Percentiles rank a stretch among this genome's conserved stretches.
Evolutionary conservation across 2,329 filamentous ascomycete genomes (phyloP).

Genomic region (Penicillium sp.): DNA sequence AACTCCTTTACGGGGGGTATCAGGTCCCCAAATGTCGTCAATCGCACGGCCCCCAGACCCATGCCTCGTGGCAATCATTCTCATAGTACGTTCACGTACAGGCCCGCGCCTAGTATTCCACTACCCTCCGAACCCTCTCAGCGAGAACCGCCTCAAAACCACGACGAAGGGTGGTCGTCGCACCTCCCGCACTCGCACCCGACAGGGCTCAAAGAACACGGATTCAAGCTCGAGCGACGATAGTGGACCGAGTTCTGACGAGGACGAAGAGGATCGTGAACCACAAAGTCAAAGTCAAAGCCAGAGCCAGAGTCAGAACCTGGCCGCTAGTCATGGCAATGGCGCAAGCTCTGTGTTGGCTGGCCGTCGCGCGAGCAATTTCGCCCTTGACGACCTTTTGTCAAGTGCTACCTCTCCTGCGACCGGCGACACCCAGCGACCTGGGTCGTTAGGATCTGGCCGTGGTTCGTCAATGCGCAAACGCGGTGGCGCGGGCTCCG

Average conservation of each 20-base stretch:
- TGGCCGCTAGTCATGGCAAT: constrained; percentile 16
- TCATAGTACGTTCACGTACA: constrained; percentile 74
- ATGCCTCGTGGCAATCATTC: constrained; percentile 68
- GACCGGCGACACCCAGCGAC: constrained; percentile 31
- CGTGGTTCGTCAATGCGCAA: constrained; percentile 30
- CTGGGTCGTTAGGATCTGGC: constrained; percentile 38
- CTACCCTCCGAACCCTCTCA: constrained; percentile 66
- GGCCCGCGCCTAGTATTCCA: constrained; percentile 85
- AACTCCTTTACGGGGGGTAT: constrained; percentile 11
- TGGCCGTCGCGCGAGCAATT: constrained; percentile 34
- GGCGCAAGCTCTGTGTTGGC: constrained; percentile 23
- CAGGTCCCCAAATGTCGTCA: constrained; percentile 43
- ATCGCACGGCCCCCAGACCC: constrained; percentile 54
- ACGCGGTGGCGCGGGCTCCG: constrained; percentile 31
- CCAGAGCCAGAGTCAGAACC: constrained; percentile 1
- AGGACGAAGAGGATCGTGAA: constrained; percentile 39
- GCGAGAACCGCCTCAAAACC: constrained; percentile 39
- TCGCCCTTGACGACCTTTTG: constrained; percentile 35
- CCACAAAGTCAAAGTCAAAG: constrained; percentile 19
- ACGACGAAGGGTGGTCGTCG: constrained; percentile 36
- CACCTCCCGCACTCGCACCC: constrained; percentile 34
- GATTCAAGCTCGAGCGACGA: constrained; percentile 45
- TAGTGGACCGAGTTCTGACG: constrained; percentile 40
- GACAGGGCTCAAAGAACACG: constrained; percentile 33
- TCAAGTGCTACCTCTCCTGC: constrained; percentile 29